Evolutionary conservation across 2,329 filamentous ascomycete species (phyloP).

Genomic region (Eutypa lata): DNA sequence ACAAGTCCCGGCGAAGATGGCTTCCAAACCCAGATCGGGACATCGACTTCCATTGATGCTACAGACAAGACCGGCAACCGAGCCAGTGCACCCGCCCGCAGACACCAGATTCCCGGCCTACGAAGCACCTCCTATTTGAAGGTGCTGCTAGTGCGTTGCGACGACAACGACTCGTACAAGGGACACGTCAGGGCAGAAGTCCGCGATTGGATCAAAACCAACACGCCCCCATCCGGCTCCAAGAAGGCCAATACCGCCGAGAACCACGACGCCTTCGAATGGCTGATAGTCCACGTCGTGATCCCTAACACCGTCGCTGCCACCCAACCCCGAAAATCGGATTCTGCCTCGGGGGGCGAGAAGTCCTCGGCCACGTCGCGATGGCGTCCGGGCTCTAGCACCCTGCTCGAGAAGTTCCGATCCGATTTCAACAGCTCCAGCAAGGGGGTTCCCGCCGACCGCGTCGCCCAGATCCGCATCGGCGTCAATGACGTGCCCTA

Average conservation of each 20-base stretch:
- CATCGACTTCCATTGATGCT: slow-evolving; percentile 34
- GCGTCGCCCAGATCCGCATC: slow-evolving; percentile 82
- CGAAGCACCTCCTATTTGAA: slow-evolving; percentile 93
- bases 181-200: slow-evolving; percentile 71
- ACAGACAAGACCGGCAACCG: slow-evolving; percentile 33
- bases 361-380: slow-evolving; percentile 57
- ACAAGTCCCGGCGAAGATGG: slow-evolving; percentile 50
- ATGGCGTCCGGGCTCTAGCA: slow-evolving; percentile 76
- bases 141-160: slow-evolving; percentile 82
- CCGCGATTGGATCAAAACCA: slow-evolving; percentile 84
- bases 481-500: slow-evolving; percentile 67
- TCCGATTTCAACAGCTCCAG: slow-evolving; percentile 79
- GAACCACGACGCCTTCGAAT: slow-evolving; percentile 95
- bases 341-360: slow-evolving; percentile 58
- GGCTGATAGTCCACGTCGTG: slow-evolving; percentile 90
- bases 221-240: slow-evolving; percentile 59
- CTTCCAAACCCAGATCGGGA: slow-evolving; percentile 53
- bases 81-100: slow-evolving; percentile 50
- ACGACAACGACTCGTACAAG: slow-evolving; percentile 95
- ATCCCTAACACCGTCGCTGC: slow-evolving; percentile 80
- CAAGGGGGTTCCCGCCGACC: slow-evolving; percentile 71
- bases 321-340: slow-evolving; percentile 65
- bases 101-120: slow-evolving; percentile 93
- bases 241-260: slow-evolving; percentile 69
- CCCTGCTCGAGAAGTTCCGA: slow-evolving; percentile 83